Evolutionary conservation across 177 flowering plant species (phyloP), one percentile per base, ranked within the genome.

Genomic region (Vitis hybrid): DNA sequence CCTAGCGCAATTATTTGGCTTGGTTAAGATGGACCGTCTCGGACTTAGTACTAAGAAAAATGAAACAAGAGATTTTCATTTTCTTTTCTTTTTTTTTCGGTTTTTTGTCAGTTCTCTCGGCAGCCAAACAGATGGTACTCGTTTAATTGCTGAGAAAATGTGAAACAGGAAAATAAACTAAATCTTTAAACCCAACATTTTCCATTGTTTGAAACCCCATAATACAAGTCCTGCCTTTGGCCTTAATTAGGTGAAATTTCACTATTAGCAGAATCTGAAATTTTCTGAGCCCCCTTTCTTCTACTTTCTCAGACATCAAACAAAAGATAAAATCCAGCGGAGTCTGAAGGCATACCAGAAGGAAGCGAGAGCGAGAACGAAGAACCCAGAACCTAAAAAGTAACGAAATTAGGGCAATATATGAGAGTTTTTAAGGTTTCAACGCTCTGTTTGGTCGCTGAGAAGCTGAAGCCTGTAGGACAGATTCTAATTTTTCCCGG

Each of bases 321-420:
- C 9, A 34, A 23, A 23, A 3, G n/a, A 6, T 17, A 64, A 57
- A 61, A 63, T 51, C 34, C 15, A 14, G 52, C 50, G 17, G 8
- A 68, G 55, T 7, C 11, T 2, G 6, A 51, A 56, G 39, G 51
- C 78, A 17, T 61, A 87, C 90, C 85, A 56, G 88, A 80, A 15
- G 75, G 77, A 2, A 74, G 57, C 6, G 83, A 79, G 17, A 72
- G 77, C 48, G 77, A 77, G 34, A 11, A 55, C 10, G 77, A 71
- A 62, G 62, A 74, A 50, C 56, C 74, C 17, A 32, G 52, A 64
- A 62, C 62, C 88, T 83, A 48, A 64, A 71, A 74, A 23, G 2
- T 39, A 62, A 56, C 13, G 65, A 74, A 10, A 4, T 34, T 45
- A 19, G 23, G 19, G 7, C 13, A 66, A 11, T 11, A 60, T 18